A percentile compares a stretch with the other conserved stretches of the same genome.
Evolutionary conservation across 2,329 filamentous ascomycete species (phyloP).

Genomic region (Aspergillus sp.): DNA sequence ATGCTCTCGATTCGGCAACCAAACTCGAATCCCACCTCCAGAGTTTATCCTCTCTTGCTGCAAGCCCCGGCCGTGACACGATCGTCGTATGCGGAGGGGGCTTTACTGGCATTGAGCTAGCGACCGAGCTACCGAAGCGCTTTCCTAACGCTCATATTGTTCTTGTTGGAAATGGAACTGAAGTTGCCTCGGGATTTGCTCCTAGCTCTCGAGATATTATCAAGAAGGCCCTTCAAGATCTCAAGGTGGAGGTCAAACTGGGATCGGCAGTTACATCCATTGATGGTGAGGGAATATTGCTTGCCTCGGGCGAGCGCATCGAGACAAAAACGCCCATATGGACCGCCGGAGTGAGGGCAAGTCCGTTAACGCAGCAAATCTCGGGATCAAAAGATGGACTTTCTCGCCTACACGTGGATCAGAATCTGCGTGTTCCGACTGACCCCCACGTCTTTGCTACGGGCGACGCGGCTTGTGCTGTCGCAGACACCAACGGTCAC

Average conservation of each 20-base stretch:
- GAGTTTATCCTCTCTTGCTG: slow-evolving; percentile 20
- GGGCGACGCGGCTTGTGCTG: slow-evolving; percentile 33
- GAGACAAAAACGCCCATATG: slow-evolving; percentile 36
- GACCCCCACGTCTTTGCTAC: slow-evolving; percentile 30
- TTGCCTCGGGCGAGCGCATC: slow-evolving; percentile 34
- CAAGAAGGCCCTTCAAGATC: slow-evolving; percentile 25
- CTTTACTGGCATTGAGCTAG: slow-evolving; percentile 36
- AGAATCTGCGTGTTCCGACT: slow-evolving; percentile 26
- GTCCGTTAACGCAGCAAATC: slow-evolving; percentile 35
- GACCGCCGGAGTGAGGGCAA: slow-evolving; percentile 39
- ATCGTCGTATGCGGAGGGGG: slow-evolving; percentile 36
- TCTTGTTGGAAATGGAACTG: slow-evolving; percentile 28
- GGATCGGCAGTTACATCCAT: slow-evolving; percentile 26
- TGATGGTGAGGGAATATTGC: slow-evolving; percentile 23
- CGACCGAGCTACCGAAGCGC: slow-evolving; percentile 30
- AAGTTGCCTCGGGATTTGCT: slow-evolving; percentile 36
- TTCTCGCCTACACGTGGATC: slow-evolving; percentile 31
- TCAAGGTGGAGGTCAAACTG: slow-evolving; percentile 33
- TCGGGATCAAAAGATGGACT: slow-evolving; percentile 26
- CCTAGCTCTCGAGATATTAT: slow-evolving; percentile 35
- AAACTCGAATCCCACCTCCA: slow-evolving; percentile 32
- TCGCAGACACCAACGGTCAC: slow-evolving; percentile 24
- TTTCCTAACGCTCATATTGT: slow-evolving; percentile 15
- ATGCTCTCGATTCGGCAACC: slow-evolving; percentile 26
- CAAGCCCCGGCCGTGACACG: slow-evolving; percentile 31